Evolutionary conservation across 257 asterid species (phyloP).

Genomic region (Leptodermis oblonga): DNA sequence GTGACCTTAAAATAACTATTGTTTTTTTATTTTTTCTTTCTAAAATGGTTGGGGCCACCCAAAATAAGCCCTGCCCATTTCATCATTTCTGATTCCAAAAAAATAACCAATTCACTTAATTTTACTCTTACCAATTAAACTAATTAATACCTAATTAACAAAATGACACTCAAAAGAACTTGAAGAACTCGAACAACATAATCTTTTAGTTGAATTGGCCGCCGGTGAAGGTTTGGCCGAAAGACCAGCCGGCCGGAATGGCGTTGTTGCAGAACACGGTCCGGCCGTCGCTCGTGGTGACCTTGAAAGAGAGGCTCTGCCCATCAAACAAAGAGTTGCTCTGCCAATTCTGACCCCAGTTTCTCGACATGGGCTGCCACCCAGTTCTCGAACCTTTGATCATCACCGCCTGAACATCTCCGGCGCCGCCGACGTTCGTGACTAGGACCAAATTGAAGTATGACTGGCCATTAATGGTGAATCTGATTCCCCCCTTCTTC

Average conservation of each 20-base stretch:
- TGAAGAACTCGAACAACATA: not conserved
- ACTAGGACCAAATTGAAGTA: constrained; percentile 51
- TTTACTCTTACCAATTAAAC: not conserved
- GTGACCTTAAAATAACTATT: too few species aligned
- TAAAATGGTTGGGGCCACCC: constrained; percentile 21
- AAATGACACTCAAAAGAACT: not conserved
- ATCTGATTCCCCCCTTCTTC: constrained; percentile 48
- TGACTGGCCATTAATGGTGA: constrained; percentile 52
- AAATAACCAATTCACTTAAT: not conserved
- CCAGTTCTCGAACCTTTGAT: constrained; percentile 39
- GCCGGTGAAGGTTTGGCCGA: constrained; percentile 40
- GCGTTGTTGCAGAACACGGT: constrained; percentile 27
- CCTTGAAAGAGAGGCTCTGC: constrained; percentile 44
- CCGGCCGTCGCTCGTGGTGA: constrained; percentile 44
- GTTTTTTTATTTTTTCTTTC: too few species aligned
- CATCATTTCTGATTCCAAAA: not conserved
- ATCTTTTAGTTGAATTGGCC: constrained; percentile 27
- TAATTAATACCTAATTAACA: not conserved
- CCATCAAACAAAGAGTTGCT: constrained; percentile 44
- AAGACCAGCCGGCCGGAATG: constrained; percentile 39
- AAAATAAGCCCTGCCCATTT: constrained; percentile 25
- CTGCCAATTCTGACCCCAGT: constrained; percentile 66
- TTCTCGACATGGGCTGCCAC: constrained; percentile 51
- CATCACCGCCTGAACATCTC: constrained; percentile 44
- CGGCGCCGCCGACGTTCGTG: constrained; percentile 54